Conservation (phyloP, 2,329 filamentous ascomycete genomes). For the Trichocomaceae sp. region DNA sequence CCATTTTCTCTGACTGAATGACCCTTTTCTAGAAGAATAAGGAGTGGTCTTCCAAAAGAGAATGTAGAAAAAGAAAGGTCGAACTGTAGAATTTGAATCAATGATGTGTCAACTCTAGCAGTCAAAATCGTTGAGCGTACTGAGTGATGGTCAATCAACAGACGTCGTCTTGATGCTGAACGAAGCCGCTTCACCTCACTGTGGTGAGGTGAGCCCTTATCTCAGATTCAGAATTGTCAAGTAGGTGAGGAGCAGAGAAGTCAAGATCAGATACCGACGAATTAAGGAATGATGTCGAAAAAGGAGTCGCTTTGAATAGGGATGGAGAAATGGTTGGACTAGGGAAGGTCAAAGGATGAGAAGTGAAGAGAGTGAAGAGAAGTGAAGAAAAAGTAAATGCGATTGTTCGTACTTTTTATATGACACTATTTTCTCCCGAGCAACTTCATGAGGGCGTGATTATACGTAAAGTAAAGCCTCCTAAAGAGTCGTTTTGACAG, state of each 20-base stretch:
- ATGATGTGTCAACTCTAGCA: neutral
- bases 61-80: neutral
- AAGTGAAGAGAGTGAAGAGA: neutral
- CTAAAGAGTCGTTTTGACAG: conserved; percentile 52
- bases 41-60: neutral
- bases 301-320: neutral
- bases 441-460: conserved; percentile 8
- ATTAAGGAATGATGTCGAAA: neutral
- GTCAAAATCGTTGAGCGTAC: neutral
- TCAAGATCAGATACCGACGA: neutral
- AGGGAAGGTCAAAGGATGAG: neutral
- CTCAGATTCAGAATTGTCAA: neutral
- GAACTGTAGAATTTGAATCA: neutral
- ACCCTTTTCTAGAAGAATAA: neutral
- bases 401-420: neutral
- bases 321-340: neutral
- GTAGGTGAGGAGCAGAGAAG: neutral
- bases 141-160: neutral
- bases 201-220: neutral
- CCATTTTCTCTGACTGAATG: conserved; percentile 23
- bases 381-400: neutral
- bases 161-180: neutral
- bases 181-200: neutral
- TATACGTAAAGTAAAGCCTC: conserved; percentile 13
- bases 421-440: neutral